Evolutionary conservation across 495 filamentous ascomycete species (phyloP).

Genomic region (Penicillium maclennaniae): DNA sequence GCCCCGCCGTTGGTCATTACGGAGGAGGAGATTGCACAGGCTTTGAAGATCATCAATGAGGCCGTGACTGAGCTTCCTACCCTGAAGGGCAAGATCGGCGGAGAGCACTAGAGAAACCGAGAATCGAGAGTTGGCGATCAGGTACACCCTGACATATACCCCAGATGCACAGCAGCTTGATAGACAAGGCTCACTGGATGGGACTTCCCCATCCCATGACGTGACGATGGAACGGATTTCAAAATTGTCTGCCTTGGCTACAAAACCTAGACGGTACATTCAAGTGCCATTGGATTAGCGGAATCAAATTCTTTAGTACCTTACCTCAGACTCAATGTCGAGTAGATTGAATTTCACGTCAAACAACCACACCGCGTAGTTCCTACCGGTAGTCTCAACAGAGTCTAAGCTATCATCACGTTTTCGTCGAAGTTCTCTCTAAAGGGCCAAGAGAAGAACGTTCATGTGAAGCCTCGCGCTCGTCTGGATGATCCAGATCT

Average conservation of each 20-base stretch:
- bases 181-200: constrained; percentile 2
- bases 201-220: constrained; percentile 8
- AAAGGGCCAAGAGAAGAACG: too few species aligned
- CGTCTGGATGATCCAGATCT: too few species aligned
- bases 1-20: constrained; percentile 57
- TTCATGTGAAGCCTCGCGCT: too few species aligned
- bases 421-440: too few species aligned
- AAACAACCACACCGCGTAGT: neutral
- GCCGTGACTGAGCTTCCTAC: constrained; percentile 48
- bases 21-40: constrained; percentile 47
- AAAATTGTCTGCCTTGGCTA: constrained; percentile 3
- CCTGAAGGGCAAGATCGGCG: constrained; percentile 46
- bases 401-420: too few species aligned
- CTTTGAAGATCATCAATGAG: constrained; percentile 48
- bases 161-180: neutral
- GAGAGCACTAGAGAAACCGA: constrained; percentile 40
- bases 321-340: neutral
- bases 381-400: neutral
- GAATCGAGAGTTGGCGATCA: neutral
- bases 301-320: neutral
- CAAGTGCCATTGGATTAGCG: neutral
- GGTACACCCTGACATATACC: neutral
- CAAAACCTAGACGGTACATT: neutral
- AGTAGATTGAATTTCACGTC: neutral
- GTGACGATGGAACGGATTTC: constrained; percentile 19